Evolutionary conservation across 1,284 basidiomycete genomes (phyloP), one percentile per base, ranked within the genome.

Genomic region (Ceratobasidium sp.): DNA sequence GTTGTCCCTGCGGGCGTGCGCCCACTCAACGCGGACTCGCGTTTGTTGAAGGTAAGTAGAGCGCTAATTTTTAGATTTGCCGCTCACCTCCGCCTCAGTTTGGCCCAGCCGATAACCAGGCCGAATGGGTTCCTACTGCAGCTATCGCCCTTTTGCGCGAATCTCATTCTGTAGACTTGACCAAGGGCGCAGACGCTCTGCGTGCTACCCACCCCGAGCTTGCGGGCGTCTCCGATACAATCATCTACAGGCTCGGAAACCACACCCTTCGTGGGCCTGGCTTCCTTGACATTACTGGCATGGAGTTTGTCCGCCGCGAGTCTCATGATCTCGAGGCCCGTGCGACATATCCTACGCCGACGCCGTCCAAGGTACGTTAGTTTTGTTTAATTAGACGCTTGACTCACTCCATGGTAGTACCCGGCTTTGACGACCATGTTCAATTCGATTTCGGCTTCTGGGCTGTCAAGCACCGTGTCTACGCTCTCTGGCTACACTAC

Each of bases 401-500:
- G 18, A 42, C 66, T 66, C 26, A 71, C 42, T 42, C 26, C 10
- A 23, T 23, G 23, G 10, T 28, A 73, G 70, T 75, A 79, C 63
- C 78, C 78, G 18, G 23, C 44, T 20, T 42, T 75, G 61, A 55
- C 70, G 61, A 68, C 51, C 53, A 39, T 68, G 60, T 79, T 79
- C 58, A 68, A 56, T 23, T 61, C 61, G 5, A 56, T 79, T 56
- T 55, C 58, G n/a, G 78, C 71, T 26, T 67, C 58, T 4, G 58
- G 64, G 5, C 68, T 80, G 0, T 69, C 49, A 56, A 76, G 66
- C 28, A 78, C 77, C 42, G 56, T 80, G 18, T 49, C 79, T 5
- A 72, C 70, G n/a, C 68, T 80, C 23, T 73, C 77, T 33, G 46
- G 60, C 44, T 80, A 80, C 40, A 78, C 77, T n/a, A 78, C 79